Evolutionary conservation across 306 rosid species (phyloP).

Genomic region (Glycyrrhiza uralensis): DNA sequence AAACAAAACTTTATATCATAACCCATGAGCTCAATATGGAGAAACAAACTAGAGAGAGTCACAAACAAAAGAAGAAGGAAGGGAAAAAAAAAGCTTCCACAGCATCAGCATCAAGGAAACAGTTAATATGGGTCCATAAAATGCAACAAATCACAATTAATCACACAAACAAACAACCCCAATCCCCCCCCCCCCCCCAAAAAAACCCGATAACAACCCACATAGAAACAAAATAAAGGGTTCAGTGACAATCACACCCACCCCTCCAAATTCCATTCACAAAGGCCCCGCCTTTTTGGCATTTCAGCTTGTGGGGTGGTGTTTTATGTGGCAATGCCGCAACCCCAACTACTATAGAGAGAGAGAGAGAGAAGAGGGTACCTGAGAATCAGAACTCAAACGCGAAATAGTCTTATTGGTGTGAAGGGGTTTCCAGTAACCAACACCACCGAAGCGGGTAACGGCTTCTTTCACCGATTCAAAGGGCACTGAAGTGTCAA

Average conservation of each 20-base stretch:
- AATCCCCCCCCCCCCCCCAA: not conserved
- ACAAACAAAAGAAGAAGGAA: not conserved
- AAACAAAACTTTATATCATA: not conserved
- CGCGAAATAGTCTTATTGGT: not conserved
- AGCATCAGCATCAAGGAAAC: not conserved
- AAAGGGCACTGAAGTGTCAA: constrained; percentile 83
- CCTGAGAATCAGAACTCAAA: constrained; percentile 38
- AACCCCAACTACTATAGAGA: too few species aligned
- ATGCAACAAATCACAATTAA: not conserved
- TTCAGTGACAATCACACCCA: too few species aligned
- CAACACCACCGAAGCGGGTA: constrained; percentile 65
- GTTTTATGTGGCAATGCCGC: not conserved
- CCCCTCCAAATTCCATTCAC: not conserved
- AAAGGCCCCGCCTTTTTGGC: constrained; percentile 1
- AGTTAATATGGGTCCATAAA: not conserved
- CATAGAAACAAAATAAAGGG: not conserved
- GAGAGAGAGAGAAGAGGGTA: not conserved
- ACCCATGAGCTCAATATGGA: not conserved
- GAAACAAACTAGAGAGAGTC: not conserved
- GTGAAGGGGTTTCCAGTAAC: constrained; percentile 70
- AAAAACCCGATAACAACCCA: not conserved
- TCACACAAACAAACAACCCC: not conserved
- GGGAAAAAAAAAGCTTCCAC: not conserved
- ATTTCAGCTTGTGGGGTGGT: not conserved
- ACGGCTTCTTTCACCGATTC: constrained; percentile 84